Evolutionary conservation across 2,329 filamentous ascomycete genomes (phyloP), one percentile per base, ranked within the genome.

Genomic region (Lecanicillium sp.): DNA sequence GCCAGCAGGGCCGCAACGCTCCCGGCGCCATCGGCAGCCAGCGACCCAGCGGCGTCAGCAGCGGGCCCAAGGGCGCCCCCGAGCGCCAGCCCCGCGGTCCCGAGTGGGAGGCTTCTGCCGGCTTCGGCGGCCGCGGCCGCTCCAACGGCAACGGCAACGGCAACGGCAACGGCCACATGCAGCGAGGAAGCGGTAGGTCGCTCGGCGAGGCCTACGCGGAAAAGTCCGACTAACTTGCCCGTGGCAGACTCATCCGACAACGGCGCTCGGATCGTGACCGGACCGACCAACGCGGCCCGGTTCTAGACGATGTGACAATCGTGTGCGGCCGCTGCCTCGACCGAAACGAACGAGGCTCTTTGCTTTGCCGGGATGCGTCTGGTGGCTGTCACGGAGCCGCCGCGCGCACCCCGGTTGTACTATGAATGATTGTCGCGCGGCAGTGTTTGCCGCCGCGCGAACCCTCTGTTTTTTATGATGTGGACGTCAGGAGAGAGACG

Each of bases 21-120:
- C 77, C 78, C 8, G 81, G 81, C 5, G 78, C 81, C 10, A 84
- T 84, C 44, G 81, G 81, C 44, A 84, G 81, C 65, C 81, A 84
- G 61, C 73, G 81, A 38, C 79, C 79, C 12, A 74, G 70, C 50
- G 68, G 70, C 21, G 60, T 62, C 43, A 70, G 60, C 45, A 64
- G 58, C 48, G 67, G 69, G 44, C 51, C 61, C 40, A 67, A 64
- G 67, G 70, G 67, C 21, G 72, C 72, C 9, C 78, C 79, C 3
- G 80, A 84, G 55, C 71, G 80, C 50, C 80, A 84, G 63, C 80
- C 80, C n/a, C 73, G 79, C 21, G 79, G 78, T 21, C 80, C 81
- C 2, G 77, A 79, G 58, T 83, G 80, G 79, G 78, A 81, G 60
- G 68, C 66, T 37, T 68, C 65, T 24, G 60, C 60, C 43, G 78